Evolutionary conservation across 768 basidiomycete species (phyloP).

Genomic region (Naganishia kalamii): DNA sequence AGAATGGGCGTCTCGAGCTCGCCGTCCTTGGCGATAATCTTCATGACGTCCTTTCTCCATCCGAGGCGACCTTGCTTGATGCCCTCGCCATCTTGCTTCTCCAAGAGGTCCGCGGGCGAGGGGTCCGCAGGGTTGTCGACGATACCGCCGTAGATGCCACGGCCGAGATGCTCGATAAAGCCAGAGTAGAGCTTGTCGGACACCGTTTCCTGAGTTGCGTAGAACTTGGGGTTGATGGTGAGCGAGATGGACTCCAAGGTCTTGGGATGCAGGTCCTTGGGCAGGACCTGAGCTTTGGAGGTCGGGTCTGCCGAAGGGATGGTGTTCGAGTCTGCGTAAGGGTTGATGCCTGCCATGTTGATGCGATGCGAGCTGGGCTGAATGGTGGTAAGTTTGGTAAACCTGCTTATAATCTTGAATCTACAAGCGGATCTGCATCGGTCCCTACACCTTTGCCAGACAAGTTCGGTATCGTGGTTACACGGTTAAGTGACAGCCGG

Average conservation of each 20-base stretch:
- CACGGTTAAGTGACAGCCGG: too few relatives aligned
- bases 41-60: constrained; percentile 54
- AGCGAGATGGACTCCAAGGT: constrained; percentile 31
- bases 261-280: constrained; percentile 25
- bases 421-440: too few relatives aligned
- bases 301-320: constrained; percentile 7
- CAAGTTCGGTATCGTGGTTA: too few relatives aligned
- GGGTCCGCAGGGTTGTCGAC: constrained; percentile 41
- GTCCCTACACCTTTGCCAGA: too few relatives aligned
- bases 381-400: too few relatives aligned
- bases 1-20: constrained; percentile 53
- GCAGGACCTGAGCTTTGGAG: not conserved
- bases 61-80: constrained; percentile 50
- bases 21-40: constrained; percentile 47
- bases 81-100: constrained; percentile 42
- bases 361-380: not conserved
- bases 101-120: constrained; percentile 28
- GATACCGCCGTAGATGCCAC: constrained; percentile 44
- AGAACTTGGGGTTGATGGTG: constrained; percentile 51
- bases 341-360: constrained; percentile 22
- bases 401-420: too few relatives aligned
- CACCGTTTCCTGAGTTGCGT: constrained; percentile 51
- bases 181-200: constrained; percentile 51
- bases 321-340: constrained; percentile 9
- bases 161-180: constrained; percentile 59